phyloP scores from a whole-genome alignment of 1,284 basidiomycete genomes.

The Cryptococcus sp. region DNA sequence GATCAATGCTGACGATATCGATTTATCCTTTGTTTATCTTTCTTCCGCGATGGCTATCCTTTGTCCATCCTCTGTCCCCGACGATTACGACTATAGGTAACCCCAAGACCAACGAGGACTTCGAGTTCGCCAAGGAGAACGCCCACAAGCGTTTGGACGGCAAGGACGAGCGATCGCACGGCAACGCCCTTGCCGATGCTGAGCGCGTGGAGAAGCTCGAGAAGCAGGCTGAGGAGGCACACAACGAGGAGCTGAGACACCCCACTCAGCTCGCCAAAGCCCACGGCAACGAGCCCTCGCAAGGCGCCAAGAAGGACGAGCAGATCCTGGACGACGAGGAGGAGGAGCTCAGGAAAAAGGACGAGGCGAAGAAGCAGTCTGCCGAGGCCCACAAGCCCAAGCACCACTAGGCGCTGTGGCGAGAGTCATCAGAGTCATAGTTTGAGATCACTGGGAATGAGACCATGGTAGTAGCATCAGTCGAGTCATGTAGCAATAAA shows the following conservation, averaged over 20 bases:
- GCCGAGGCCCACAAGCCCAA: slow-evolving; percentile 31
- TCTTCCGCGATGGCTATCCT: not conserved
- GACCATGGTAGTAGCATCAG: too few species aligned
- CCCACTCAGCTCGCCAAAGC: slow-evolving; percentile 37
- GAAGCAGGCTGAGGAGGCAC: slow-evolving; percentile 27
- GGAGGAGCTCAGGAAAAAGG: slow-evolving; percentile 32
- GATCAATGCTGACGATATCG: not conserved
- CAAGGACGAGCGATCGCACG: slow-evolving; percentile 39
- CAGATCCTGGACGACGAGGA: slow-evolving; percentile 40
- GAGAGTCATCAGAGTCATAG: too few species aligned
- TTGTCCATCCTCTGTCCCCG: not conserved
- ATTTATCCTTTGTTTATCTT: not conserved
- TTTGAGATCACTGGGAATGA: too few species aligned
- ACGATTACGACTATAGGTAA: slow-evolving; percentile 23
- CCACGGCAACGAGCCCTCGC: slow-evolving; percentile 42
- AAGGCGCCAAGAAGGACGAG: slow-evolving; percentile 42
- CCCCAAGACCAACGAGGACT: slow-evolving; percentile 38
- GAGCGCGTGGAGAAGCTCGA: slow-evolving; percentile 29
- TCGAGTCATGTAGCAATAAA: too few species aligned
- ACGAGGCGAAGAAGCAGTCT: slow-evolving; percentile 36
- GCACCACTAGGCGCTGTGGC: slow-evolving; percentile 18
- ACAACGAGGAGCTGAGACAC: slow-evolving; percentile 27
- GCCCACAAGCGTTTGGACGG: slow-evolving; percentile 39
- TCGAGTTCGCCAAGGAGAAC: slow-evolving; percentile 32
- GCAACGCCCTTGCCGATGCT: slow-evolving; percentile 38